These are phyloP conservation scores for Colletotrichum tofieldiae DNA, from an alignment of 2,329 filamentous ascomycete genomes.

Conservation along the genomic window DNA sequence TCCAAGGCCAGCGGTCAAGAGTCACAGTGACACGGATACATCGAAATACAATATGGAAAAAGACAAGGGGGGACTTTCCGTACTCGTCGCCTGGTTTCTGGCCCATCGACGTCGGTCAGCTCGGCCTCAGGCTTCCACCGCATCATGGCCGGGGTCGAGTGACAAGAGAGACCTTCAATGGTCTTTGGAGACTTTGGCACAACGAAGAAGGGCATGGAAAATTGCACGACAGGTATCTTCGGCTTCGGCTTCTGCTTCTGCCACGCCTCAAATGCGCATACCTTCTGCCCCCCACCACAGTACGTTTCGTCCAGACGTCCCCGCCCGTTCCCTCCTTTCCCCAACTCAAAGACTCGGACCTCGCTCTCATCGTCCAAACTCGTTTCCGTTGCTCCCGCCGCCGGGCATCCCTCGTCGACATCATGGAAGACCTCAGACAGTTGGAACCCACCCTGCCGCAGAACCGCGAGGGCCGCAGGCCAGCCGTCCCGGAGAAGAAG, in stretches of 20 bases:
- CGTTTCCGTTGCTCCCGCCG: slow-evolving; percentile 16
- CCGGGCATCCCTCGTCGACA: background rate
- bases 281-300: too few relatives aligned
- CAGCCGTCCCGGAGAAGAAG: slow-evolving; percentile 20
- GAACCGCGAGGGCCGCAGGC: background rate
- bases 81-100: too few relatives aligned
- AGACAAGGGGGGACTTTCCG: too few relatives aligned
- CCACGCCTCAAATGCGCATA: too few relatives aligned
- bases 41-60: too few relatives aligned
- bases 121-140: too few relatives aligned
- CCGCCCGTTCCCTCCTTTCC: background rate
- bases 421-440: slow-evolving; percentile 44
- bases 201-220: background rate
- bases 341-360: slow-evolving; percentile 2
- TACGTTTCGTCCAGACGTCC: background rate
- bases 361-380: slow-evolving; percentile 19
- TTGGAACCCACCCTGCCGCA: slow-evolving; percentile 9
- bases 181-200: background rate
- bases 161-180: too few relatives aligned
- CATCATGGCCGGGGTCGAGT: too few relatives aligned
- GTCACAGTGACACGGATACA: too few relatives aligned
- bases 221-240: background rate
- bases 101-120: too few relatives aligned
- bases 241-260: background rate
- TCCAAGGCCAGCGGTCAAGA: too few relatives aligned